Conservation (phyloP, 805 yeast genomes). For the Suhomyces kilbournensis region DNA sequence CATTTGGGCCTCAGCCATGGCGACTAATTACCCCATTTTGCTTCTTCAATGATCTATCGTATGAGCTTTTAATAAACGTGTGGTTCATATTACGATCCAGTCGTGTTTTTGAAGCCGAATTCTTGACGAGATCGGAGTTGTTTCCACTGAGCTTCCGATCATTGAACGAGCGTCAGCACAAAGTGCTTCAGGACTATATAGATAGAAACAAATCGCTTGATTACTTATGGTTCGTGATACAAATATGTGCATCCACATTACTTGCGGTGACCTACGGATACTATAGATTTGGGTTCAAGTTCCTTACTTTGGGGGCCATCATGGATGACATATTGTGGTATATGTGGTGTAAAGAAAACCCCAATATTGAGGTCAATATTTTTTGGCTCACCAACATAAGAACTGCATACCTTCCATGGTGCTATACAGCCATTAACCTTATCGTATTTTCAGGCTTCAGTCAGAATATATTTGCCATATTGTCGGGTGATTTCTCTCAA, state of each 20-base stretch:
- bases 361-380: constrained; percentile 36
- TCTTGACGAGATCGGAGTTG: constrained; percentile 11
- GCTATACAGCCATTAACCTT: constrained; percentile 7
- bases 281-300: constrained; percentile 12
- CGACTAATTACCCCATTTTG: constrained; percentile 34
- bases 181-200: constrained; percentile 11
- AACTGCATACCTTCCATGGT: constrained; percentile 43
- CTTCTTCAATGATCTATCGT: constrained; percentile 26
- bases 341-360: constrained; percentile 47
- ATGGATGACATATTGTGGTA: constrained; percentile 39
- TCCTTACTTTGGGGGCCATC: constrained; percentile 34
- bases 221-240: constrained; percentile 26
- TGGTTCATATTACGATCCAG: constrained; percentile 18
- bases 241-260: constrained; percentile 24
- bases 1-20: constrained; percentile 35
- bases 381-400: constrained; percentile 40
- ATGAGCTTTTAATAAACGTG: constrained; percentile 19
- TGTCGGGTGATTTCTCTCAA: not conserved
- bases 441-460: constrained; percentile 2
- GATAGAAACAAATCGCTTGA: constrained; percentile 24
- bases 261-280: constrained; percentile 14
- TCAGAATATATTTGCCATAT: constrained; percentile 2
- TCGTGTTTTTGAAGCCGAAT: constrained; percentile 25
- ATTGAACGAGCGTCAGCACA: constrained; percentile 14
- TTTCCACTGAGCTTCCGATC: constrained; percentile 19